Conservation (phyloP, 1,284 basidiomycete genomes). For the Ceratobasidium papillatum region DNA sequence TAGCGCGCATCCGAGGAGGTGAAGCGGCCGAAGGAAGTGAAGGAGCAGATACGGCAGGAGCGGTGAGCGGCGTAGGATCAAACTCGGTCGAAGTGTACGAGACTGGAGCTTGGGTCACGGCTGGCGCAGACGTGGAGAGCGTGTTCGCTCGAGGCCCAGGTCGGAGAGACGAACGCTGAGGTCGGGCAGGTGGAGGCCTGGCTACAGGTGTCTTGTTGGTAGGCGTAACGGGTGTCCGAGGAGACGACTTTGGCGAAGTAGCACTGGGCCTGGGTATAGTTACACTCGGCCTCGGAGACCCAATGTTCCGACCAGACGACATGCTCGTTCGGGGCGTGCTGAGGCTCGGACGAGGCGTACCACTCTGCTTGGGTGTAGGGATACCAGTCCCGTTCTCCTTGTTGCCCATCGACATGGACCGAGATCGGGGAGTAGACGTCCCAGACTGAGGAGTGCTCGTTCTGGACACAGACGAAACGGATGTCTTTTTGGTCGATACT, state of each 20-base stretch:
- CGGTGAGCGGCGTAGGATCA: neutral
- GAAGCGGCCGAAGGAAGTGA: neutral
- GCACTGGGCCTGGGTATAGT: neutral
- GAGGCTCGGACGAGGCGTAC: slow-evolving; percentile 6
- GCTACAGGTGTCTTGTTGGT: neutral
- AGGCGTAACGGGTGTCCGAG: neutral
- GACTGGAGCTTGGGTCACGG: neutral
- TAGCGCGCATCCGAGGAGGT: slow-evolving; percentile 19
- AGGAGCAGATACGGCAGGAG: neutral
- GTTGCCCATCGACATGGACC: slow-evolving; percentile 8
- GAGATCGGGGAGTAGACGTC: slow-evolving; percentile 1
- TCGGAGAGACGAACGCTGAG: slow-evolving; percentile 25
- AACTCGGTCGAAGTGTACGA: neutral
- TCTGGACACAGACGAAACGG: slow-evolving; percentile 15
- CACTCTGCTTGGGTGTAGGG: neutral
- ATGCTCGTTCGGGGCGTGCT: slow-evolving; percentile 30
- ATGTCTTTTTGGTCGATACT: slow-evolving; percentile 16
- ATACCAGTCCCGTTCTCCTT: neutral
- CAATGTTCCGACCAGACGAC: slow-evolving; percentile 23
- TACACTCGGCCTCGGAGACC: neutral
- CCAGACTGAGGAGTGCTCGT: slow-evolving; percentile 9
- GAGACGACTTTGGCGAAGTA: neutral
- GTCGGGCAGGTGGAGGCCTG: neutral
- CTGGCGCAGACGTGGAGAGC: slow-evolving; percentile 1
- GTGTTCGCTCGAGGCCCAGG: slow-evolving; percentile 18